These are phyloP conservation scores for Elasticomyces elasticus DNA, from an alignment of 495 filamentous ascomycete genomes.

Conservation along the genomic window DNA sequence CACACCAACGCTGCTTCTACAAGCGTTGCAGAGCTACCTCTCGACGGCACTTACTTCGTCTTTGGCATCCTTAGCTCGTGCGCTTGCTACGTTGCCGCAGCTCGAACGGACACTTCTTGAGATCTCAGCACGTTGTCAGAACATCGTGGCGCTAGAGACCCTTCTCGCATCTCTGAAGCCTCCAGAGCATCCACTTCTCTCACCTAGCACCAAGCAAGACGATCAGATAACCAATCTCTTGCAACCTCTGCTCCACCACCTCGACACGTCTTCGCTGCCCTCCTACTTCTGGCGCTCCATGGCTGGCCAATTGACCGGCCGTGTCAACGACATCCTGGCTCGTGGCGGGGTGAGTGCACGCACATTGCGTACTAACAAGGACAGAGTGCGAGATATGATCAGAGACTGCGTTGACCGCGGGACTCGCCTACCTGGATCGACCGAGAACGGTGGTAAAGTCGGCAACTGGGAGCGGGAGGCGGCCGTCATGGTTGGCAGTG, in stretches of 20 bases:
- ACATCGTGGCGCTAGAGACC: slow-evolving; percentile 74
- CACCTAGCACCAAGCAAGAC: slow-evolving; percentile 10
- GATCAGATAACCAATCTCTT: slow-evolving; percentile 49
- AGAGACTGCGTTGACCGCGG: slow-evolving; percentile 75
- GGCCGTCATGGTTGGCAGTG: slow-evolving; percentile 84
- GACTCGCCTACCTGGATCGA: slow-evolving; percentile 46
- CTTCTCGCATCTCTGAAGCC: slow-evolving; percentile 59
- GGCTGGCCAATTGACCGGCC: slow-evolving; percentile 61
- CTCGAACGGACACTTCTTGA: slow-evolving; percentile 76
- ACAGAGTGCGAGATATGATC: slow-evolving; percentile 64
- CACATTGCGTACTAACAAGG: slow-evolving; percentile 64
- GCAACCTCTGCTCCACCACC: slow-evolving; percentile 57
- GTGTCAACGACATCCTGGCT: slow-evolving; percentile 72
- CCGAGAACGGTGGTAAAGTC: slow-evolving; percentile 20
- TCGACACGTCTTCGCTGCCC: slow-evolving; percentile 79
- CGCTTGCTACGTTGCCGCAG: slow-evolving; percentile 67
- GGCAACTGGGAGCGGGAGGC: slow-evolving; percentile 81
- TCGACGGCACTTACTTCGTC: slow-evolving; percentile 64
- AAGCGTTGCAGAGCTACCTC: slow-evolving; percentile 71
- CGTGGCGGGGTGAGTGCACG: slow-evolving; percentile 76
- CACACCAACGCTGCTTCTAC: slow-evolving; percentile 61
- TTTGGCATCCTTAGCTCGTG: slow-evolving; percentile 57
- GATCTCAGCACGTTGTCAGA: slow-evolving; percentile 75
- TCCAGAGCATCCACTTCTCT: slow-evolving; percentile 56
- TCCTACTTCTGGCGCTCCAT: slow-evolving; percentile 88